phyloP scores from a whole-genome alignment of 306 rosid species.

The Alnus rubra region DNA sequence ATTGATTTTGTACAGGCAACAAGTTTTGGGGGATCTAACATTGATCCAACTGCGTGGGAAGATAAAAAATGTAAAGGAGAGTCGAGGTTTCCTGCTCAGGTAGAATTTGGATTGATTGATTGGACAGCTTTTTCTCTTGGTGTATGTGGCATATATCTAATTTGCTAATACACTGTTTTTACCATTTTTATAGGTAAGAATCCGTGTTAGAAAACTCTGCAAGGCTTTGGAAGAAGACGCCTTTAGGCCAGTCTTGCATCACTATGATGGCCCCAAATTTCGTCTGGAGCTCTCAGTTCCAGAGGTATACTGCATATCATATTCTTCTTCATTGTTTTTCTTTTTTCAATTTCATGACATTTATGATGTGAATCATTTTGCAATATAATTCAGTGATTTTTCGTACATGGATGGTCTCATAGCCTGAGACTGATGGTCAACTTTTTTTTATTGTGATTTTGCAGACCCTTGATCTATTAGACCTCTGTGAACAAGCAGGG shows the following conservation, averaged over 20 bases:
- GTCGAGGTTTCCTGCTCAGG: slow-evolving; percentile 99
- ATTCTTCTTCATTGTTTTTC: not conserved
- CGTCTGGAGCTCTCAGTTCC: slow-evolving; percentile 99
- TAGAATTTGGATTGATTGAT: slow-evolving; percentile 32
- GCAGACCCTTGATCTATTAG: slow-evolving; percentile 94
- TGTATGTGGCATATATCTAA: slow-evolving; percentile 12
- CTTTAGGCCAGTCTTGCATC: slow-evolving; percentile 98
- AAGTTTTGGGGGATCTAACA: slow-evolving; percentile 98
- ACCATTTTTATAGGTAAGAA: slow-evolving; percentile 61
- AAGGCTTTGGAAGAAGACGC: slow-evolving; percentile 97
- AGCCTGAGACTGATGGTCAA: not conserved
- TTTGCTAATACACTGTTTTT: not conserved
- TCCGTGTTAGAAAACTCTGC: slow-evolving; percentile 77
- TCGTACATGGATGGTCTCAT: not conserved
- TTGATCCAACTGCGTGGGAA: slow-evolving; percentile 99
- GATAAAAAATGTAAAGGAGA: slow-evolving; percentile 99
- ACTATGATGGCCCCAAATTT: slow-evolving; percentile 98
- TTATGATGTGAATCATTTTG: not conserved
- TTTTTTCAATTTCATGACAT: not conserved
- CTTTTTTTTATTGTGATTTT: slow-evolving; percentile 11
- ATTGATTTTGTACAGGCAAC: slow-evolving; percentile 63
- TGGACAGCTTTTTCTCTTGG: not conserved
- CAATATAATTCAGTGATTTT: not conserved
- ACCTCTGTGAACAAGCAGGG: slow-evolving; percentile 94
- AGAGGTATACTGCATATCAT: slow-evolving; percentile 51